Evolutionary conservation across 371 early-diverging fungal species (phyloP), one percentile per base, ranked within the genome.

Genomic region (Circinella umbellata): DNA sequence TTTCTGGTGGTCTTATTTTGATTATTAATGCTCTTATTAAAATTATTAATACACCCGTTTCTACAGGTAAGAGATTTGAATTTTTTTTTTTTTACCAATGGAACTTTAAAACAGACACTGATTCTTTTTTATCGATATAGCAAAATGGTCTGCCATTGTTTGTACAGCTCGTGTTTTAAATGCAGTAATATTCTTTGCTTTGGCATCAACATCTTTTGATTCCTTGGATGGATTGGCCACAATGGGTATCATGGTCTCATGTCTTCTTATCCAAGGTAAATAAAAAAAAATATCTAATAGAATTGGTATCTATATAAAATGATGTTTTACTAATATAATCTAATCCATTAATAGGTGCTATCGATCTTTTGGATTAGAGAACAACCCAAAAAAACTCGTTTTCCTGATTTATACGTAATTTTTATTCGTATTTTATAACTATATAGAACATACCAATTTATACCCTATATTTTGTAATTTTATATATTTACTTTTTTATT

Each of bases 211-310:
- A 0, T 78, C 85, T 4, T 73, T 73, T 63, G 75, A 73, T 4
- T 70, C 79, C 20, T 63, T 86, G 62, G 75, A 80, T 36, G 82
- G 82, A 3, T 71, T 86, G 20, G 75, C 74, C 1, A 79, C 86
- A 68, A 66, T 85, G 37, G 83, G 82, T 4, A 67, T 85, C 38
- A 82, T 86, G 83, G 81, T 82, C 54, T 78, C 77, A 51, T 88
- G 84, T 62, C 76, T 86, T 36, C 64, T 79, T 4, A 38, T 86
- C 35, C 86, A 86, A 74, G 76, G 84, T 84, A 77, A 76, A 42
- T 9, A 3, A 42, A 42, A 42, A 27, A 27, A 27, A 27, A 27
- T 27, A 27, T 0, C 27, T 27, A 27, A 27, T 27, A 27, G 27
- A 27, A 27, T 27, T 0, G 2, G 27, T 27, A 27, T 27, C 27